A percentile compares a stretch with the other conserved stretches of the same genome.
Conservation (phyloP, 2,329 filamentous ascomycete genomes). For the Lasiodiplodia sp. region DNA sequence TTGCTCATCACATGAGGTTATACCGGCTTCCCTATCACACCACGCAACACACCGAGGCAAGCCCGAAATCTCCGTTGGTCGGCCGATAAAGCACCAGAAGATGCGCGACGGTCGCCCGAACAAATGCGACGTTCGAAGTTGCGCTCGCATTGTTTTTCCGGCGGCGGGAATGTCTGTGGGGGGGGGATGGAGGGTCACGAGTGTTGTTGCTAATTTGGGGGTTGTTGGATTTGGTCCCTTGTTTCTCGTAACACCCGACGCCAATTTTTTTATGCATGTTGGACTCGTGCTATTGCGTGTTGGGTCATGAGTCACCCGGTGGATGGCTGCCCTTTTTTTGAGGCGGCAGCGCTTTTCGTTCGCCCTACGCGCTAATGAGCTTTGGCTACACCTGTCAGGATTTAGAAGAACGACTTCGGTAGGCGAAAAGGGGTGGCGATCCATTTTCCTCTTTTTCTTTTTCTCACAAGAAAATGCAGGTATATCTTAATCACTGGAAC, state of each 20-base stretch:
- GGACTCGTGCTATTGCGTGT: neutral
- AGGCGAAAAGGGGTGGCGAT: no score
- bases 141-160: neutral
- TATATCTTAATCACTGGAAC: no score
- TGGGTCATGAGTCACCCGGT: neutral
- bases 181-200: neutral
- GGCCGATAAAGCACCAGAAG: neutral
- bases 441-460: no score
- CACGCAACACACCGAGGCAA: neutral
- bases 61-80: neutral
- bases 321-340: neutral
- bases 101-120: slow-evolving; percentile 5
- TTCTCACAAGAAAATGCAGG: no score
- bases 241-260: neutral
- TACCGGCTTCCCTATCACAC: neutral
- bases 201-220: neutral
- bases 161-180: neutral
- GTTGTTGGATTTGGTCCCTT: neutral
- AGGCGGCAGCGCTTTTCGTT: no score
- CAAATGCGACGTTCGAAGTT: slow-evolving; percentile 14
- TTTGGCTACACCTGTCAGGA: no score
- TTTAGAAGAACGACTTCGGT: no score
- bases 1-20: neutral
- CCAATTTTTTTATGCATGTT: no score
- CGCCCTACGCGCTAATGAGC: no score